phyloP scores from a whole-genome alignment of 2,329 filamentous ascomycete genomes.

The Colletotrichum nymphaeae region DNA sequence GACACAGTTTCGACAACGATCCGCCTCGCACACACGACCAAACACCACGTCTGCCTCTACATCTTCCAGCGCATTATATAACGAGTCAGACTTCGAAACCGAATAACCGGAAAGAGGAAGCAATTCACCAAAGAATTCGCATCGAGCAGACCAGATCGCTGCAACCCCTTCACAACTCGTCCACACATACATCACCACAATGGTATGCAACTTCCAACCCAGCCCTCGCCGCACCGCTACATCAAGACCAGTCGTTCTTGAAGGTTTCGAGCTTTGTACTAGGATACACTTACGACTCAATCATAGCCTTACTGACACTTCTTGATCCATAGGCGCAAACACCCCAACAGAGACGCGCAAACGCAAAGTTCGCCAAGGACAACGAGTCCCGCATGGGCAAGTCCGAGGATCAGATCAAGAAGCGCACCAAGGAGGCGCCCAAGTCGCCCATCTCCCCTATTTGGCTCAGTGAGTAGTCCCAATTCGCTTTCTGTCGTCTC shows the following conservation, averaged over 20 bases:
- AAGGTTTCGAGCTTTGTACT: background rate
- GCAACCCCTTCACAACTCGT: background rate
- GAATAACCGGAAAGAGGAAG: background rate
- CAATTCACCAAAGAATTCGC: background rate
- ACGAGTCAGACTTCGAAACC: background rate
- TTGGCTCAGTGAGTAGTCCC: constrained; percentile 67
- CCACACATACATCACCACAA: constrained; percentile 28
- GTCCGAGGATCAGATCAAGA: constrained; percentile 73
- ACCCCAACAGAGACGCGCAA: constrained; percentile 83
- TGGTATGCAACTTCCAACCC: constrained; percentile 34
- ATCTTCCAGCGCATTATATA: constrained; percentile 2
- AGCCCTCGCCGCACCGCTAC: background rate
- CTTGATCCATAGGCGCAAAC: constrained; percentile 76
- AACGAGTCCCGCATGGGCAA: constrained; percentile 82
- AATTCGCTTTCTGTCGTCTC: background rate
- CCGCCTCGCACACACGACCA: background rate
- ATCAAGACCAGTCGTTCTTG: too few species aligned
- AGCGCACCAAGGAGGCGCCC: constrained; percentile 63
- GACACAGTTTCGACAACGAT: constrained; percentile 22
- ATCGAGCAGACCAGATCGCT: constrained; percentile 5
- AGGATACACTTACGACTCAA: background rate
- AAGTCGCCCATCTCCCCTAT: constrained; percentile 74
- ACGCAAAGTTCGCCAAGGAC: constrained; percentile 80
- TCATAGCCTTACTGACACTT: background rate
- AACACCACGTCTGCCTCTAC: background rate